Conservation (phyloP, 2,329 filamentous ascomycete species). For the Sclerotinia glacialis region DNA sequence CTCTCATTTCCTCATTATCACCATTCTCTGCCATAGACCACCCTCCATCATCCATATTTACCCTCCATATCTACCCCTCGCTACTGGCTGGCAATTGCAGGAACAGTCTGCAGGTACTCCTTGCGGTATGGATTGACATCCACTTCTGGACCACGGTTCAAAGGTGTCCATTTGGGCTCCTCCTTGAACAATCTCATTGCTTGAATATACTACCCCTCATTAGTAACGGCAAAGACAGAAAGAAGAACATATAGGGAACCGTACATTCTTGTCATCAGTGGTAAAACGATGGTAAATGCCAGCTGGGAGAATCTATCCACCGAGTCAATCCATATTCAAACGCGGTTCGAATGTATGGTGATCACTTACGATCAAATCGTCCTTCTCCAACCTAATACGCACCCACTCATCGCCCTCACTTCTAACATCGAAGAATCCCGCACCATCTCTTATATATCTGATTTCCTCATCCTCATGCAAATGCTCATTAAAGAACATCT, state of each 20-base stretch:
- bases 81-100: constrained; percentile 24
- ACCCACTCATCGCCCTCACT: constrained; percentile 84
- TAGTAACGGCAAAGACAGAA: background rate
- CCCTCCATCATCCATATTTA: background rate
- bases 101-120: constrained; percentile 60
- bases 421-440: constrained; percentile 91
- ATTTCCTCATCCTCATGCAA: constrained; percentile 99
- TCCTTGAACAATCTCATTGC: constrained; percentile 98
- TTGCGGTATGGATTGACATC: constrained; percentile 76
- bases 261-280: constrained; percentile 84
- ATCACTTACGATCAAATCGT: constrained; percentile 66
- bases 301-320: constrained; percentile 68
- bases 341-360: background rate
- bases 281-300: constrained; percentile 98
- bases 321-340: background rate
- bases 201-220: constrained; percentile 70
- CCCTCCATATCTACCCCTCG: background rate
- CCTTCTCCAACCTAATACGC: constrained; percentile 76
- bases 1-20: constrained; percentile 1
- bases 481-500: constrained; percentile 91
- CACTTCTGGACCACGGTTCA: constrained; percentile 76
- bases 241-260: constrained; percentile 41
- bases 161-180: constrained; percentile 94
- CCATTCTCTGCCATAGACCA: background rate
- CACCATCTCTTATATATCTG: constrained; percentile 83